Evolutionary conservation across 208 protist species (phyloP).

Genomic region (Porcisia hertigi): DNA sequence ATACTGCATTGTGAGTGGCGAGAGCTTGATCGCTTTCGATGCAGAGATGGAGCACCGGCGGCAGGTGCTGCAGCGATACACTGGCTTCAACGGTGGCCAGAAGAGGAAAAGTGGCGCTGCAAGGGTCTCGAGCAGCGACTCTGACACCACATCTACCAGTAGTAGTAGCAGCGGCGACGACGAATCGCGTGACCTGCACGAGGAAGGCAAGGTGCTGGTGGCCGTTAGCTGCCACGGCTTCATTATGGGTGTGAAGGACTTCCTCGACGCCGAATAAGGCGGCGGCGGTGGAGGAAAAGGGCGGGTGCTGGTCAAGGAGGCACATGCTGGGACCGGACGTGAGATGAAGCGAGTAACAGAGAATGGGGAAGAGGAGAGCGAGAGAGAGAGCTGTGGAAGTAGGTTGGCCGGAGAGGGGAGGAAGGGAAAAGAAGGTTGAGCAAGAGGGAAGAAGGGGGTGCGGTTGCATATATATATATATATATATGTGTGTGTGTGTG

Average conservation of each 20-base stretch:
- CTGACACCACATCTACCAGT: constrained; percentile 10
- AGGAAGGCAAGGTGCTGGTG: constrained; percentile 64
- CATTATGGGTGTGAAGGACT: constrained; percentile 64
- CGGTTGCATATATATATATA: no score
- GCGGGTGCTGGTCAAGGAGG: not conserved
- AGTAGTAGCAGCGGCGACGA: constrained; percentile 15
- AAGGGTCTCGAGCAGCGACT: constrained; percentile 13
- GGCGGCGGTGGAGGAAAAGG: not conserved
- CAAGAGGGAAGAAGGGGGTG: not conserved
- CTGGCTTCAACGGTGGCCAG: constrained; percentile 22
- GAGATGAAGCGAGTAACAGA: not conserved
- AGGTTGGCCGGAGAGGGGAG: not conserved
- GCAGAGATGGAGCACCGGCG: constrained; percentile 31
- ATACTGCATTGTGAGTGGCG: constrained; percentile 81
- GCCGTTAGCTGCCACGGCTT: constrained; percentile 55
- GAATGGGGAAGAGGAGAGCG: not conserved
- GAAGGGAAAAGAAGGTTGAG: not conserved
- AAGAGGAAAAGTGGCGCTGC: not conserved
- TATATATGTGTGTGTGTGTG: not conserved
- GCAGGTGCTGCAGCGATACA: constrained; percentile 38
- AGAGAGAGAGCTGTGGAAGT: not conserved
- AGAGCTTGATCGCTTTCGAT: constrained; percentile 73
- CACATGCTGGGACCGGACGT: not conserved
- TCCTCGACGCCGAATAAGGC: constrained; percentile 38
- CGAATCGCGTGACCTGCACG: constrained; percentile 34